Percentiles rank a stretch among this genome's conserved stretches.
These are phyloP conservation scores for Akanthomyces lecanii DNA, from an alignment of 2,329 filamentous ascomycete genomes.

Conservation along the genomic window DNA sequence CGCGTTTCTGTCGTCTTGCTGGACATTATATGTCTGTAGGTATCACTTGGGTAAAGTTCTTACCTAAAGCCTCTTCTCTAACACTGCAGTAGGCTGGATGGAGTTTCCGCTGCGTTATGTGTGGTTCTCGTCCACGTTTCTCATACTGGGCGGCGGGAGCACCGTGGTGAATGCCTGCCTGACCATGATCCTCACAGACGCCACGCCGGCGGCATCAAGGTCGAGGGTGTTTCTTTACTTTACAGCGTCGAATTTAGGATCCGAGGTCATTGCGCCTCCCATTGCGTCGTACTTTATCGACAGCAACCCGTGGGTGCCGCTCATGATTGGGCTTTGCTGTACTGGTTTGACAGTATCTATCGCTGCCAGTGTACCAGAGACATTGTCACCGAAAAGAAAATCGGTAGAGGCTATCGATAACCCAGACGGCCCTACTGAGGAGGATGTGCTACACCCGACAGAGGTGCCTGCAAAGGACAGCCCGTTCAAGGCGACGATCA, in stretches of 20 bases:
- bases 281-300: conserved; percentile 16
- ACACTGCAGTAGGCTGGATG: conserved; percentile 3
- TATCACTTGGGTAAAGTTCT: not conserved
- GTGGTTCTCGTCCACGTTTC: conserved; percentile 12
- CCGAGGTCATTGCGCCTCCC: conserved; percentile 12
- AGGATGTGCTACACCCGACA: not conserved
- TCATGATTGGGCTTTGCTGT: conserved; percentile 6
- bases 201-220: not conserved
- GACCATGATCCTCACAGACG: conserved; percentile 15
- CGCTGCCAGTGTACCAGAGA: conserved; percentile 8
- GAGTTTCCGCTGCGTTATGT: conserved; percentile 5
- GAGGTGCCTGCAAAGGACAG: not conserved
- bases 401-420: not conserved
- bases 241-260: conserved; percentile 75
- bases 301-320: conserved; percentile 12
- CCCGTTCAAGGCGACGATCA: conserved; percentile 2
- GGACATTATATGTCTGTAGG: conserved; percentile 12
- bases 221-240: conserved; percentile 68
- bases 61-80: not conserved
- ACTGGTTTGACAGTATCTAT: not conserved
- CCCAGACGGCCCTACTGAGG: not conserved
- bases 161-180: conserved; percentile 7
- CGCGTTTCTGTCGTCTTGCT: not conserved
- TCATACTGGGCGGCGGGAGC: conserved; percentile 10
- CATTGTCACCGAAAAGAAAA: not conserved